Evolutionary conservation across 2,329 filamentous ascomycete genomes (phyloP).

Genomic region (Penicillium sclerotiorum): DNA sequence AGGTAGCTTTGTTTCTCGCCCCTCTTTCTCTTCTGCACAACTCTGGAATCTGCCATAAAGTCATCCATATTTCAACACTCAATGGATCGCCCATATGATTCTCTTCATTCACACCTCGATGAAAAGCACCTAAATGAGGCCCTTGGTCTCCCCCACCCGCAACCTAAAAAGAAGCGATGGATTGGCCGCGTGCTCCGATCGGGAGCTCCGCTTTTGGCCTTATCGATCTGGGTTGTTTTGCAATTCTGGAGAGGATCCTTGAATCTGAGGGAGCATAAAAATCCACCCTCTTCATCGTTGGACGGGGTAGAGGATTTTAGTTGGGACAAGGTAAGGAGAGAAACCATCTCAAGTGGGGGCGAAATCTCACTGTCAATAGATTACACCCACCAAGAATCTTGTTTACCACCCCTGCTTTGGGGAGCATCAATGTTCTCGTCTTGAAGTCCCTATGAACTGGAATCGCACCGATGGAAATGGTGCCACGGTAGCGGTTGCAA

Average conservation of each 20-base stretch:
- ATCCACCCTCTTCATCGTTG: neutral
- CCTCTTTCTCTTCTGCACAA: too few species aligned
- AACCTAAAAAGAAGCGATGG: neutral
- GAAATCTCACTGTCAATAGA: neutral
- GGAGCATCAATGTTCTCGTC: neutral
- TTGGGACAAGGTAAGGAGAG: neutral
- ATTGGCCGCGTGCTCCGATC: neutral
- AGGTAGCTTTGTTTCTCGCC: too few species aligned
- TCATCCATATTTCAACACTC: too few species aligned
- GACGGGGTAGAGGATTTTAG: neutral
- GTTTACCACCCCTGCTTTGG: neutral
- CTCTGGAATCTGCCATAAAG: too few species aligned
- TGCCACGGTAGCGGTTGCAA: neutral
- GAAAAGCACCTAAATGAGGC: too few species aligned
- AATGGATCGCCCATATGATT: too few species aligned
- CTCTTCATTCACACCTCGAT: too few species aligned
- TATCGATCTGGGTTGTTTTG: neutral
- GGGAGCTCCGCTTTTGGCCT: neutral
- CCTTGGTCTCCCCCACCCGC: neutral
- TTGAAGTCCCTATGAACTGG: conserved; percentile 1
- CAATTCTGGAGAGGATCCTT: neutral
- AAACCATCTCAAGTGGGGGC: neutral
- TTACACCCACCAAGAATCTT: neutral
- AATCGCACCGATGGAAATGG: neutral
- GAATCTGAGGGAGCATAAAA: neutral